Base-by-base conservation (phyloP, 2,329 filamentous ascomycete genomes). In the Aspergillus arachidicola region DNA sequence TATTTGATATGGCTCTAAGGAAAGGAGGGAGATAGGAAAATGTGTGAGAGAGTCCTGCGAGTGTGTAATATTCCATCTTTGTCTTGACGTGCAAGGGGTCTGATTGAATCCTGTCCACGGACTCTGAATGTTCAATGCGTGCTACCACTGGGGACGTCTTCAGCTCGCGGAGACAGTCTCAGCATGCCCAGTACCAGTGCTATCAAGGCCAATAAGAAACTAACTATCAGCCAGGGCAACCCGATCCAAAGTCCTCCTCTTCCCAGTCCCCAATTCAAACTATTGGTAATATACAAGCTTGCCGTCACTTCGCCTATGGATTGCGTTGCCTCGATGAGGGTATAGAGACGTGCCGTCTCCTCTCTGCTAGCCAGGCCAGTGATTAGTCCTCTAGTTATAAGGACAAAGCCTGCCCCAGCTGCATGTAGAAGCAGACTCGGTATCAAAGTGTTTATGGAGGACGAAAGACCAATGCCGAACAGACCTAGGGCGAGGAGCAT, bases 301-400 rank as follows among this genome's bases (percentile, higher is more conserved):
- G 81, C 81, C 36, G 84, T 68, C 63, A 85, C 78, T 28, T 78
- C 76, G 7, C 83, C 82, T 11, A 84, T 68, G 19, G 79, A 78
- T 64, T 84, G 81, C 4, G 83, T 71, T 23, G 84, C 80, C 34
- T 82, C 81, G 61, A 85, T 79, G 1, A 83, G 77, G 5, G 82
- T 82, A 68, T 83, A 84, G 16, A 85, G 68, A 12, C 82, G 77
- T 6, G 82, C 83, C 4, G 82, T 80, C 59, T 84, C 76, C 45
- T 83, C 78, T 0, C 79, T 80, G 32, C 82, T 77, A 19, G 84
- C 79, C 9, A 83, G 73, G 6, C 82, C 80, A 5, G 83, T 82
- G 41, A 84, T 77, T 12, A 84, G 69, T 0, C 80, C 81, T 6
- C 82, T 79, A 62, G 82, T 80, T 1, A 82, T 74, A 54, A 80